Conservation (phyloP, 208 protist genomes). For the Trypanosoma scelopori region DNA sequence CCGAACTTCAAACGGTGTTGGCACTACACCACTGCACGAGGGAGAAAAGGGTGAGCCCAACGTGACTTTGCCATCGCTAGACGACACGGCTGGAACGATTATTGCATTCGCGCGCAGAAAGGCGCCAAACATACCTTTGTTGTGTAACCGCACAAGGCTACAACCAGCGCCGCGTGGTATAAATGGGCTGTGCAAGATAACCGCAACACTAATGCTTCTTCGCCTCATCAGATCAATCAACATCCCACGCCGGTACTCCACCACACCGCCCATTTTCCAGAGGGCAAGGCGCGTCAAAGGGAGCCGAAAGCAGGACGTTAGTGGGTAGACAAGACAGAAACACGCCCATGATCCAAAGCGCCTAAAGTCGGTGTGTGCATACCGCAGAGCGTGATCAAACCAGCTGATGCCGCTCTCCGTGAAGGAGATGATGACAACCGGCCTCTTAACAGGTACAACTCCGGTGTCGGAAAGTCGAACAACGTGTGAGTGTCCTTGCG, state of each 20-base stretch:
- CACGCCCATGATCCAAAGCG: constrained; percentile 7
- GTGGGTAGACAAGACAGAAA: constrained; percentile 7
- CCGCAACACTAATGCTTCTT: constrained; percentile 5
- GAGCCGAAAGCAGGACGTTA: constrained; percentile 15
- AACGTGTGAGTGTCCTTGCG: background rate
- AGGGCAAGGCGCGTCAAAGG: constrained; percentile 6
- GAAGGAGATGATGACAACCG: constrained; percentile 10
- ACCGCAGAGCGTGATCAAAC: constrained; percentile 17
- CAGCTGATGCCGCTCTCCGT: background rate
- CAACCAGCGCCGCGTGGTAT: background rate
- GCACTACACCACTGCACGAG: background rate
- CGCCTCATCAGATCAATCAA: constrained; percentile 16
- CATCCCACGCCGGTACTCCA: constrained; percentile 14
- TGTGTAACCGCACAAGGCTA: background rate
- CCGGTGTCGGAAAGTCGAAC: background rate
- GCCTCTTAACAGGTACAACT: background rate
- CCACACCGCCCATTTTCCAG: constrained; percentile 15
- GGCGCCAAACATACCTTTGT: constrained; percentile 18
- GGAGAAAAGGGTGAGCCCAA: background rate
- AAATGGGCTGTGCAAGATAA: constrained; percentile 6
- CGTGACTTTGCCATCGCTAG: background rate
- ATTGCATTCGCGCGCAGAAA: constrained; percentile 6
- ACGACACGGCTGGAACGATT: background rate
- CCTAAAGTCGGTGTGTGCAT: constrained; percentile 4
- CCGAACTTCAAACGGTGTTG: constrained; percentile 6